These are phyloP conservation scores for Aspergillus sp. DNA, from an alignment of 2,329 filamentous ascomycete species.

Conservation along the genomic window DNA sequence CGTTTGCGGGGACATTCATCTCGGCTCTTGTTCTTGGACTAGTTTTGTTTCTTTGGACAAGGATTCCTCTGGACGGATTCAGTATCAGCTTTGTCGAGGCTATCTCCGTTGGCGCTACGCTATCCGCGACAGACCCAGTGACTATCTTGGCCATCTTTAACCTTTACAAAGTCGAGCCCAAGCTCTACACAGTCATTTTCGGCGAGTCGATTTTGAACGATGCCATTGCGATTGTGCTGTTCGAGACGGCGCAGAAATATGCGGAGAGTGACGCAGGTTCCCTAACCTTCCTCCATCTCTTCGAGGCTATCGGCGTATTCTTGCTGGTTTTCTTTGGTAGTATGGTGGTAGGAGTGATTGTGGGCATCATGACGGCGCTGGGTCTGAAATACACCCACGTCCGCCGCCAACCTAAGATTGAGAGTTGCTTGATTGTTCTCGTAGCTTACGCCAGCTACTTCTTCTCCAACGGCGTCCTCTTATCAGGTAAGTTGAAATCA, in stretches of 20 bases:
- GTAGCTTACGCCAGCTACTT: slow-evolving; percentile 97
- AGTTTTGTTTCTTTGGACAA: slow-evolving; percentile 85
- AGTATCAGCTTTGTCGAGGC: slow-evolving; percentile 91
- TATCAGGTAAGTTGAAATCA: slow-evolving; percentile 76
- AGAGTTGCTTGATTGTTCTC: slow-evolving; percentile 89
- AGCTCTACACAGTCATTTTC: slow-evolving; percentile 98
- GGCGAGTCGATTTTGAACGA: slow-evolving; percentile 98
- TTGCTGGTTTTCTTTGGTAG: slow-evolving; percentile 95
- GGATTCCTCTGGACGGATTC: slow-evolving; percentile 80
- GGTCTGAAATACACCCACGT: slow-evolving; percentile 94
- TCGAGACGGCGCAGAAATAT: slow-evolving; percentile 95
- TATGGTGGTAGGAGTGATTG: slow-evolving; percentile 79
- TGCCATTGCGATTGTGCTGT: slow-evolving; percentile 96
- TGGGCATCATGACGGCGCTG: slow-evolving; percentile 84
- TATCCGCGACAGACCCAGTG: slow-evolving; percentile 95
- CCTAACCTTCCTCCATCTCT: slow-evolving; percentile 76
- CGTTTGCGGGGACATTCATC: slow-evolving; percentile 94
- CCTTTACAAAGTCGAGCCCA: slow-evolving; percentile 97
- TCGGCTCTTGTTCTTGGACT: slow-evolving; percentile 92
- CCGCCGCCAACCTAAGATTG: slow-evolving; percentile 88
- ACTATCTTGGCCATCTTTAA: slow-evolving; percentile 99
- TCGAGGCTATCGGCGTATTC: slow-evolving; percentile 93
- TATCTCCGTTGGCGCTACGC: slow-evolving; percentile 91
- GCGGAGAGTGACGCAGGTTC: slow-evolving; percentile 68
- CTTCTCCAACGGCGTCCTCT: slow-evolving; percentile 91